Base-by-base conservation (phyloP, 2,329 filamentous ascomycete species). In the Paraphoma chrysanthemicola region DNA sequence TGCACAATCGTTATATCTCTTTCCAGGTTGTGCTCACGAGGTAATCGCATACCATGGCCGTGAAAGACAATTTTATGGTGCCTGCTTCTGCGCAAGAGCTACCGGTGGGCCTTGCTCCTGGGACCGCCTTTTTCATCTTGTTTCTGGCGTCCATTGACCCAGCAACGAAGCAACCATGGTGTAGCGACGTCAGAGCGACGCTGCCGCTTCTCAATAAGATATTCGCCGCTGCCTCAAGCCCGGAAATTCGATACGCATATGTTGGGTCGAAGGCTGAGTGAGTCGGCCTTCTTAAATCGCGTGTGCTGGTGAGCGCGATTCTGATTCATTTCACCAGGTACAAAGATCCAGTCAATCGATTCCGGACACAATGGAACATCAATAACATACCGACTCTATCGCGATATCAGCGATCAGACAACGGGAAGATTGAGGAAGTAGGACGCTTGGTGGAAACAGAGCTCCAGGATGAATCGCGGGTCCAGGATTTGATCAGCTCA, bases 161-260 rank as follows among this genome's bases (percentile, higher is more conserved):
- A 28, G 47, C 23, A n/a, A 49, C 47, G 11, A 29, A 30, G 6
- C 47, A 41, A n/a, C 47, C 47, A 29, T 49, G 47, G 47, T 49
- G 47, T 39, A 39, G 33, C 36, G 47, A 49, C 30, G 47, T 49
- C 6, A 23, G 47, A 31, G 47, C 47, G 11, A 36, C 47, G n/a
- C 47, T 49, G 17, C 47, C 47, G 16, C 16, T 42, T 14, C n/a
- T 41, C 38, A 39, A 49, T 9, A 29, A 39, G 33, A 9, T 49
- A 3, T 49, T 49, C n/a, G 23, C 47, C 14, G 23, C 23, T 41
- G 18, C 47, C 29, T 47, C 44, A 12, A 18, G n/a, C 11, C 44
- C 44, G 14, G n/a, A n/a, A 14, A 30, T 47, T 4, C 29, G 33
- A 9, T 33, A 33, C 18, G 44, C 23, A 7, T 12, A 36, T 16